Evolutionary conservation across 768 basidiomycete species (phyloP), one percentile per base, ranked within the genome.

Genomic region (Tylopilus sp.): DNA sequence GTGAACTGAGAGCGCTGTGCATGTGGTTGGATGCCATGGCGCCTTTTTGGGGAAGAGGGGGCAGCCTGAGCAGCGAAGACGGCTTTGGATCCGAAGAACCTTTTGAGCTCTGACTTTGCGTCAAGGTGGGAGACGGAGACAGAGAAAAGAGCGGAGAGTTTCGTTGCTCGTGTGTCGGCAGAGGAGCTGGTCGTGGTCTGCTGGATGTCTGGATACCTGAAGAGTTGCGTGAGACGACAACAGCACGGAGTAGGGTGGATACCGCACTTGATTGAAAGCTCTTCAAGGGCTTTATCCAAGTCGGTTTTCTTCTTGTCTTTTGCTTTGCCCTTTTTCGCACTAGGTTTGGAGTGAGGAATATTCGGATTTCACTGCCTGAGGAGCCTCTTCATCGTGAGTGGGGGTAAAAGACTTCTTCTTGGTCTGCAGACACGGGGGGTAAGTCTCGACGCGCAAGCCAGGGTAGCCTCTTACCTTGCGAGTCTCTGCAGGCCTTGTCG

Each of bases 71-170:
- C 77, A 3, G 86, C 81, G n/a, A 76, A 74, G 9, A 98, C 80
- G 51, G 97, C 94, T 61, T 86, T 89, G 18, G 90, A 80, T 2
- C 95, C 95, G 64, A 99, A 99, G 77, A n/a, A n/a, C n/a, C n/a
- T n/a, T n/a, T n/a, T n/a, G n/a, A n/a, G n/a, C n/a, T n/a, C n/a
- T n/a, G n/a, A n/a, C n/a, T n/a, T 92, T 12, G 85, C 77, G 57
- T 98, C 93, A 15, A 99, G 81, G 59, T 91, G 78, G 36, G 85
- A 74, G 1, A 86, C 74, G 1, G 90, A 91, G n/a, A 95, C 85
- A 0, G 88, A 74, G 18, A 95, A 76, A 1, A 97, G 79, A 42
- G 78, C 67, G 10, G 78, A 66, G 47, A 82, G 63, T 20, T 72
- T 67, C 31, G 69, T n/a, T n/a, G n/a, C n/a, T n/a, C n/a, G n/a